Evolutionary conservation across 306 rosid species (phyloP).

Genomic region (Dalbergia cultrata): DNA sequence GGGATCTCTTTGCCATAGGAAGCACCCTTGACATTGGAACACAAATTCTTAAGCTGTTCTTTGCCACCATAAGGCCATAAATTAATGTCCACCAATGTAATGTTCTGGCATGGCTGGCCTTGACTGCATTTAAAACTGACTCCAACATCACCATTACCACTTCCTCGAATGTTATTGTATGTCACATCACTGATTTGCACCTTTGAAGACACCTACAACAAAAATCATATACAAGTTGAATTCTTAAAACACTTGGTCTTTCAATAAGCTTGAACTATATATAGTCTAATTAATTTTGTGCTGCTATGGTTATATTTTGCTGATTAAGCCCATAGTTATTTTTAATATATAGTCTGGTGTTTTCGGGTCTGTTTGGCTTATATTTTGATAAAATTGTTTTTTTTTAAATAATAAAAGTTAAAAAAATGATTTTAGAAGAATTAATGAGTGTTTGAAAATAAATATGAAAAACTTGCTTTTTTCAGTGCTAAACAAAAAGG

Average conservation of each 20-base stretch:
- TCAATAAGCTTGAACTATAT: not conserved
- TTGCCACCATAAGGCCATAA: conserved; percentile 19
- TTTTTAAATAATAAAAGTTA: no score
- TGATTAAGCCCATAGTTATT: no score
- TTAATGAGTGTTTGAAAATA: no score
- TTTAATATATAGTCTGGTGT: no score
- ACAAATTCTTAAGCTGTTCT: conserved; percentile 16
- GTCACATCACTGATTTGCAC: conserved; percentile 65
- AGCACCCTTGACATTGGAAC: conserved; percentile 52
- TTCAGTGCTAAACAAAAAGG: no score
- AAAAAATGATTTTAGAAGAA: no score
- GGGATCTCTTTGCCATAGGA: conserved; percentile 64
- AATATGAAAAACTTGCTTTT: no score
- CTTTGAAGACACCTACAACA: conserved; percentile 49
- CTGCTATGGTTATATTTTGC: no score
- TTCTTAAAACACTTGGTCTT: no score
- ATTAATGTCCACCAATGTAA: conserved; percentile 52
- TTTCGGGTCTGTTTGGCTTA: no score
- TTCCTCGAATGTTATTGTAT: conserved; percentile 68
- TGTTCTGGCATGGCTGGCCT: conserved; percentile 58
- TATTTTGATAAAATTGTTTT: no score
- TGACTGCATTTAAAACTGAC: conserved; percentile 59
- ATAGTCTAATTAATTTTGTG: no score
- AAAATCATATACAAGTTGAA: not conserved
- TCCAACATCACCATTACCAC: conserved; percentile 47